Base-by-base conservation (phyloP, 805 yeast genomes). In the Ogataea haglerorum region DNA sequence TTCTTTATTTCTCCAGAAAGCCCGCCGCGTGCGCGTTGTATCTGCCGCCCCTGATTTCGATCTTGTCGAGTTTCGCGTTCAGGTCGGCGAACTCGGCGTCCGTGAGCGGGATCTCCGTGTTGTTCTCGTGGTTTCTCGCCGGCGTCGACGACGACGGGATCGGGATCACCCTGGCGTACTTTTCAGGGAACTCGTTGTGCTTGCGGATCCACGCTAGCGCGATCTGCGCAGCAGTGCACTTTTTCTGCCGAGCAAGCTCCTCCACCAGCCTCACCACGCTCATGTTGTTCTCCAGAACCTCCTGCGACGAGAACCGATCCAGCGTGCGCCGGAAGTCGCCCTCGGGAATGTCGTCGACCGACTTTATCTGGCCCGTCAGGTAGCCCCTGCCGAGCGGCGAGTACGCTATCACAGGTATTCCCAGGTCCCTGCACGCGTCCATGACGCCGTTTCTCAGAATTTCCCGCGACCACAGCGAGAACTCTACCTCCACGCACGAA, bases 371-470 rank as follows among this genome's bases (percentile, higher is more conserved):
- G 42, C 93, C 95, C 3, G 91, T 80, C 40, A 89, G 69, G 45
- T 82, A 66, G 1, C 96, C 96, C 53, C 85, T 73, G 8, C 89
- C 82, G 40, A 89, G 69, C 22, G 96, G 96, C 22, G 95, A 83
- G 63, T 89, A 89, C 18, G 89, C 85, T 42, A 86, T 68, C 22
- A 86, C 67, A 10, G 93, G 83, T 41, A 89, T 74, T 12, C 69
- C 69, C 24, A 71, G 61, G 46, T 81, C 77, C 15, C 75, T 70
- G 48, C 82, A 76, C 5, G 74, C 71, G 3, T 70, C 75, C 46
- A 81, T 73, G 15, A 84, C 70, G 1, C 91, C 95, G 56, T 84
- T 78, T 2, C 58, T 43, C 31, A 78, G 55, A 27, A 82, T 73
- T 12, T 83, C 85, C 32, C 76, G 73, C n/a, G 78, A 60, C 65